Evolutionary conservation across 345 rosid genomes (phyloP).

Genomic region (Odontarrhena argentea): DNA sequence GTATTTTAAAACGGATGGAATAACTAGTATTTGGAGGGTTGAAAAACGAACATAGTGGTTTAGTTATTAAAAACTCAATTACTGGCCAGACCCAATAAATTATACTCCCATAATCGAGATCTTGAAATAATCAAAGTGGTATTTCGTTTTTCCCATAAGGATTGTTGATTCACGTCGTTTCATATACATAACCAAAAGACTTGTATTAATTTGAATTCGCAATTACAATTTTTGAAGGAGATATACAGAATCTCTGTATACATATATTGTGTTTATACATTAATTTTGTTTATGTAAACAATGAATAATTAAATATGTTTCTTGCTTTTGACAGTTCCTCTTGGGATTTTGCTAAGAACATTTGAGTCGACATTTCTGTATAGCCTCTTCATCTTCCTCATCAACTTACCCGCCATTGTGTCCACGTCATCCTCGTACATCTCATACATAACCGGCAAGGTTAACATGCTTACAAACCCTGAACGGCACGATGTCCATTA

Average conservation of each 20-base stretch:
- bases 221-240: background rate
- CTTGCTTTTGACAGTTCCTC: constrained; percentile 68
- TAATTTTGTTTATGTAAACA: background rate
- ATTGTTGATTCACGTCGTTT: too few species aligned
- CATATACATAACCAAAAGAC: background rate
- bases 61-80: too few species aligned
- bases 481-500: constrained; percentile 6
- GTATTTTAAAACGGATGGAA: too few species aligned
- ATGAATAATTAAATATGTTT: constrained; percentile 43
- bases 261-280: background rate
- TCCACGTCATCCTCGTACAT: constrained; percentile 69
- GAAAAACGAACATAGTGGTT: too few species aligned
- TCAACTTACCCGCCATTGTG: constrained; percentile 41
- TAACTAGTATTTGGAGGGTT: too few species aligned
- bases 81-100: too few species aligned
- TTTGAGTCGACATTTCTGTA: constrained; percentile 52
- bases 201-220: background rate
- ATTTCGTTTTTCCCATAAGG: too few species aligned
- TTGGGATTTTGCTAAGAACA: constrained; percentile 81
- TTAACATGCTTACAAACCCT: constrained; percentile 60
- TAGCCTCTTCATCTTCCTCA: constrained; percentile 46
- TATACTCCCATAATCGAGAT: too few species aligned
- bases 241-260: background rate
- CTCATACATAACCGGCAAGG: constrained; percentile 70
- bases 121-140: too few species aligned